These are phyloP conservation scores for Backusella westeae DNA, from an alignment of 192 early-diverging fungal genomes.

Conservation along the genomic window DNA sequence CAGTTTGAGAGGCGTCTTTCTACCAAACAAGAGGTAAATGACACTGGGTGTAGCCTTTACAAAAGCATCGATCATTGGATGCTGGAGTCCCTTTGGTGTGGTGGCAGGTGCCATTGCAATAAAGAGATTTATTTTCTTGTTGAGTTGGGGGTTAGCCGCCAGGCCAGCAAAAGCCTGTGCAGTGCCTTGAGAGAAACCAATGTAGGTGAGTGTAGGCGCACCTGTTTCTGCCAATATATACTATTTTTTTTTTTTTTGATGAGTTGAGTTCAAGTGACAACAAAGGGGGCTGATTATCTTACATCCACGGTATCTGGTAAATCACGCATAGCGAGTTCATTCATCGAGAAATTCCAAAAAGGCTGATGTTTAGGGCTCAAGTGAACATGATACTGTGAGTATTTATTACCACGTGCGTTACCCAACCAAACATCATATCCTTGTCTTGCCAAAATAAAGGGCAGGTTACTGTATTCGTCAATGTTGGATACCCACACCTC, in stretches of 20 bases:
- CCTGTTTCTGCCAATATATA: slow-evolving; percentile 86
- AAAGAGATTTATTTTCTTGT: slow-evolving; percentile 85
- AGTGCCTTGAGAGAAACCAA: slow-evolving; percentile 97
- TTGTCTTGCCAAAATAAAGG: slow-evolving; percentile 82
- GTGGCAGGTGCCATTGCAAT: slow-evolving; percentile 90
- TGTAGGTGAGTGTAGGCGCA: slow-evolving; percentile 77
- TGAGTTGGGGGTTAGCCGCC: slow-evolving; percentile 74
- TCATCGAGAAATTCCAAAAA: slow-evolving; percentile 95
- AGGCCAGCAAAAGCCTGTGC: slow-evolving; percentile 87
- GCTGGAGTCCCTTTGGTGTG: slow-evolving; percentile 79
- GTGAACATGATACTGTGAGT: slow-evolving; percentile 79
- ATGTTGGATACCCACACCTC: slow-evolving; percentile 91
- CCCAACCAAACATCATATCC: slow-evolving; percentile 97
- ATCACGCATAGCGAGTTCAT: slow-evolving; percentile 87
- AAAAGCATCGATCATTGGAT: slow-evolving; percentile 77
- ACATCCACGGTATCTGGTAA: slow-evolving; percentile 82
- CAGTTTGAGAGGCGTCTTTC: slow-evolving; percentile 76
- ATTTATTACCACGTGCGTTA: slow-evolving; percentile 94
- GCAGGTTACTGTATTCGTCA: slow-evolving; percentile 69
- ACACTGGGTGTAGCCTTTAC: slow-evolving; percentile 83
- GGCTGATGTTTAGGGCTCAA: slow-evolving; percentile 61
- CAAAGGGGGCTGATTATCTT: slow-evolving; percentile 18
- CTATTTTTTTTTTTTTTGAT: slow-evolving; percentile 23
- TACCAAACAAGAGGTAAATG: slow-evolving; percentile 85
- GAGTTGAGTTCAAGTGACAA: not conserved